Percentiles rank a stretch among this genome's conserved stretches.
Conservation (phyloP, 305 asterid species). For the Striga hermonthica region DNA sequence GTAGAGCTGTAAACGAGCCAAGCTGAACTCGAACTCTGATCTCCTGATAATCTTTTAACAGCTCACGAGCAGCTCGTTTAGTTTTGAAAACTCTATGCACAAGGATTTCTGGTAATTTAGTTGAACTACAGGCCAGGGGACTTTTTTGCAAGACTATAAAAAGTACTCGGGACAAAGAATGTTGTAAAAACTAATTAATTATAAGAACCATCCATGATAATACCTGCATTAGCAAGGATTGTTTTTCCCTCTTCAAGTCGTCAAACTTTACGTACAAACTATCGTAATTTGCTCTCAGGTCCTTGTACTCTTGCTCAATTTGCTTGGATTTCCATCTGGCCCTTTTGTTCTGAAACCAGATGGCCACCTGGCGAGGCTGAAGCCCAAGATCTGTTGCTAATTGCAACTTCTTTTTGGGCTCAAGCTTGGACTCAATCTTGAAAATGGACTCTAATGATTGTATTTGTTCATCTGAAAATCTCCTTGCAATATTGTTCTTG, state of each 20-base stretch:
- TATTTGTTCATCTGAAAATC: slow-evolving; percentile 68
- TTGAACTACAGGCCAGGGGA: too few relatives aligned
- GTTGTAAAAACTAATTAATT: too few relatives aligned
- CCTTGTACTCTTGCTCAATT: slow-evolving; percentile 59
- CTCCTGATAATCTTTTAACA: too few relatives aligned
- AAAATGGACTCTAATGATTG: slow-evolving; percentile 64
- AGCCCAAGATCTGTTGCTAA: slow-evolving; percentile 65
- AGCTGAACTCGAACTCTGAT: too few relatives aligned
- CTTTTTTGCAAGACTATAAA: too few relatives aligned
- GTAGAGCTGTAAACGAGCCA: too few relatives aligned
- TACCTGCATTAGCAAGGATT: slow-evolving; percentile 60
- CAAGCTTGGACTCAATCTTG: slow-evolving; percentile 55
- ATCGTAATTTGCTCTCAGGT: slow-evolving; percentile 55
- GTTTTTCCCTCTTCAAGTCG: slow-evolving; percentile 57
- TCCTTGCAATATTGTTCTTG: slow-evolving; percentile 38
- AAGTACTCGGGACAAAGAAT: too few relatives aligned
- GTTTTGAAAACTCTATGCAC: too few relatives aligned
- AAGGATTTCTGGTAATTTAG: too few relatives aligned
- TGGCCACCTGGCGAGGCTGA: slow-evolving; percentile 82
- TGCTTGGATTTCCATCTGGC: slow-evolving; percentile 85
- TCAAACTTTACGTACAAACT: slow-evolving; percentile 39
- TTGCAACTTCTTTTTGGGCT: slow-evolving; percentile 57
- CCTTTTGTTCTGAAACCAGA: slow-evolving; percentile 89
- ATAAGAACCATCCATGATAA: too few relatives aligned
- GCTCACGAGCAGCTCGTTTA: too few relatives aligned